Evolutionary conservation across 768 basidiomycete species (phyloP), one percentile per base, ranked within the genome.

Genomic region (Auricularia auricula-judae): DNA sequence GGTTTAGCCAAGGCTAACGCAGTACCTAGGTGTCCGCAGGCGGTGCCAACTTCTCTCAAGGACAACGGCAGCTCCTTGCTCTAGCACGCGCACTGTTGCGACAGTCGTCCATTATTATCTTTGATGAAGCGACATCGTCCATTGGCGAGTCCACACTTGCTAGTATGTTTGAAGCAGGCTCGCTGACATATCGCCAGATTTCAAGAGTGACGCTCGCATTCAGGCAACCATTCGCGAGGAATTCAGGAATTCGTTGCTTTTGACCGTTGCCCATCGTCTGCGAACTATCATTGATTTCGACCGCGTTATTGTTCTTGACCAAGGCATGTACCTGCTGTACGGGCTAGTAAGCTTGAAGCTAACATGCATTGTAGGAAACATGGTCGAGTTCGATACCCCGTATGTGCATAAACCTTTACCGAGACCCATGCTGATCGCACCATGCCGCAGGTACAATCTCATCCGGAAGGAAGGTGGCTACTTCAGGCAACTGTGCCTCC

Each of bases 401-500:
- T 62, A 29, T 29, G 29, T 29, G 23, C 43, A 18, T 44, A 44
- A 18, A 11, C 43, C 18, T 44, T 44, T 10, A 18, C 43, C 43
- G 18, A 44, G 29, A 29, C 29, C 29, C 29, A 29, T 29, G 29
- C 29, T 29, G 29, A 29, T 29, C 29, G 29, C 29, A 29, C 29
- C 29, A 29, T 74, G 80, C 33, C 84, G 83, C 74, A 73, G 77
- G 33, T 47, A 23, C 34, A 53, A 36, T 23, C 60, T 65, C 16
- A 65, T 65, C 36, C 64, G 60, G 29, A 65, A 65, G 43, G 59
- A 65, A 34, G 64, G 59, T 12, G 64, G 64, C 12, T 59, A 59
- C 29, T 88, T 88, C 71, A 77, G 82, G 53, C 79, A 76, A 53
- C 87, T 89, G 86, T 87, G 86, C 68, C 72, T 85, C 63, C 85